A percentile compares a stretch with the other conserved stretches of the same genome.
These are phyloP conservation scores for Neofusicoccum sp. DNA, from an alignment of 2,329 filamentous ascomycete genomes.

Conservation along the genomic window DNA sequence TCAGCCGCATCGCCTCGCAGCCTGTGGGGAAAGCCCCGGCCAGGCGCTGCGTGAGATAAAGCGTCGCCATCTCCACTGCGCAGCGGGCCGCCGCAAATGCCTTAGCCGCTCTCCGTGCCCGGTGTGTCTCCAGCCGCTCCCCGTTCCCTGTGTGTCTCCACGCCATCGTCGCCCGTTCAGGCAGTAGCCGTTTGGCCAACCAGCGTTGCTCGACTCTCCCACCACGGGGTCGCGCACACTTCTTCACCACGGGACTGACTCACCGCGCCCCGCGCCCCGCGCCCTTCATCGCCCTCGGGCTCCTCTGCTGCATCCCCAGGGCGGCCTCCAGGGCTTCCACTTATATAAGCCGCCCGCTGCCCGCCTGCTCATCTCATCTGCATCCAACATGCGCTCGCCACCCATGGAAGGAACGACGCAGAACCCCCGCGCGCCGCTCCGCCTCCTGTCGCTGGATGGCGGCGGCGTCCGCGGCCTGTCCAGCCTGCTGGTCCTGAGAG, in stretches of 20 bases:
- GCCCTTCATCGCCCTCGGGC: not conserved
- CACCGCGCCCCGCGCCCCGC: not conserved
- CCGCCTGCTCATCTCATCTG: not conserved
- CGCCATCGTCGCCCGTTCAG: not conserved
- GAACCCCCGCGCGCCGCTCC: conserved; percentile 32
- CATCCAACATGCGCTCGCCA: conserved; percentile 13
- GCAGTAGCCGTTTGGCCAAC: not conserved
- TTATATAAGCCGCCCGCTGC: conserved; percentile 2
- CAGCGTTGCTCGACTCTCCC: not conserved
- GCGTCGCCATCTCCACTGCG: no score
- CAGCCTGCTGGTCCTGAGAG: conserved; percentile 38
- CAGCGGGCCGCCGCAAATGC: no score
- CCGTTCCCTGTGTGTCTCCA: not conserved
- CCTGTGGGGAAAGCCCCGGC: no score
- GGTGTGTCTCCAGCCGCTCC: not conserved
- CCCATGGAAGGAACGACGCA: conserved; percentile 8
- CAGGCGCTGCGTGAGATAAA: no score
- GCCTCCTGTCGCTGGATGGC: conserved; percentile 37
- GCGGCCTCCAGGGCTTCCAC: not conserved
- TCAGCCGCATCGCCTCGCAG: no score
- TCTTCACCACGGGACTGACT: conserved; percentile 3
- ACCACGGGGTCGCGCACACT: not conserved
- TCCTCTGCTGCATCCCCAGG: conserved; percentile 1
- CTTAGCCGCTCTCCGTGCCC: no score
- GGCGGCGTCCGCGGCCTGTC: conserved; percentile 41